Conservation (phyloP, 2,329 filamentous ascomycete species). For the Geosmithia putterillii region DNA sequence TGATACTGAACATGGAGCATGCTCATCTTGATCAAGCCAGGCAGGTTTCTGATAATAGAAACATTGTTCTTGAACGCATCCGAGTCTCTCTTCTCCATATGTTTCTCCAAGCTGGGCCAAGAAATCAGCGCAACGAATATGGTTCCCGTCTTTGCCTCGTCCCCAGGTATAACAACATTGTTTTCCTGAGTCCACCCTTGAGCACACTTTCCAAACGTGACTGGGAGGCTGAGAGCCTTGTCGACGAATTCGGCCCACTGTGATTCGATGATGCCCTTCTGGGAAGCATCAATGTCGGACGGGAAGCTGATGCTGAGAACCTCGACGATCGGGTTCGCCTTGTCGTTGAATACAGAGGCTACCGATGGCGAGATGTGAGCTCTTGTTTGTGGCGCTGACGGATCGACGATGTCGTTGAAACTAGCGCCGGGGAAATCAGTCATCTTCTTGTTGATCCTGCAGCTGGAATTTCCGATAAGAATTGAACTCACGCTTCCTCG, state of each 20-base stretch:
- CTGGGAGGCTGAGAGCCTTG: conserved; percentile 3
- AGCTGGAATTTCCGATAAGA: neutral
- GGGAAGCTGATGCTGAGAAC: conserved; percentile 6
- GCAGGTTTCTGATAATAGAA: conserved; percentile 9
- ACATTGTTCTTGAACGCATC: conserved; percentile 20
- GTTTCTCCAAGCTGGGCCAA: conserved; percentile 24
- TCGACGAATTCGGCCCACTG: conserved; percentile 4
- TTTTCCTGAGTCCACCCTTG: conserved; percentile 18
- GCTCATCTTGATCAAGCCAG: conserved; percentile 8
- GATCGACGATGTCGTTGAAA: neutral
- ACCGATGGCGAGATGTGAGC: conserved; percentile 1
- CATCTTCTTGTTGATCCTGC: neutral
- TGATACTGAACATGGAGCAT: conserved; percentile 5
- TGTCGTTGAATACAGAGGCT: conserved; percentile 4
- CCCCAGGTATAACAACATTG: conserved; percentile 15
- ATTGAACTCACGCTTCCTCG: conserved; percentile 7
- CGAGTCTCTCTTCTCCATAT: conserved; percentile 20
- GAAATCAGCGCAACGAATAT: conserved; percentile 16
- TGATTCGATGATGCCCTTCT: neutral
- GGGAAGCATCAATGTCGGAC: conserved; percentile 1
- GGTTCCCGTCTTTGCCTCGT: conserved; percentile 12
- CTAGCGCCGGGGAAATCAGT: neutral
- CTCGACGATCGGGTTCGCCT: conserved; percentile 3
- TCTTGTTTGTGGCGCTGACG: neutral
- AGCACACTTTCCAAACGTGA: conserved; percentile 1